These are phyloP conservation scores for Marasmius fiardii DNA, from an alignment of 1,284 basidiomycete species.

Conservation along the genomic window DNA sequence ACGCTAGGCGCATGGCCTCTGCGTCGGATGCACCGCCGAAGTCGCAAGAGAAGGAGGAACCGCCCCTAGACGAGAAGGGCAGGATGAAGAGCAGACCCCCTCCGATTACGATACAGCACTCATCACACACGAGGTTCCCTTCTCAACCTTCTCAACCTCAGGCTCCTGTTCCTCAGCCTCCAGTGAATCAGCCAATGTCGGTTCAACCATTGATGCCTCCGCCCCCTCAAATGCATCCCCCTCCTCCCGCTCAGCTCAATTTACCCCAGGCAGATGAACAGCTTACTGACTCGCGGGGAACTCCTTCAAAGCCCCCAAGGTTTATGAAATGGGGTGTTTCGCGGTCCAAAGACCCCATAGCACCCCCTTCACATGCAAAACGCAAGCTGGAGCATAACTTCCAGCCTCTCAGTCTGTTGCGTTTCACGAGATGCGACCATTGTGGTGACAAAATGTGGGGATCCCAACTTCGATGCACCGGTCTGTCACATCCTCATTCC, in stretches of 20 bases:
- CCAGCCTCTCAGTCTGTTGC: constrained; percentile 85
- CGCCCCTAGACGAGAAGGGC: neutral
- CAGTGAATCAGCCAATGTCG: neutral
- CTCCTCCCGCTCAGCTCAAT: constrained; percentile 21
- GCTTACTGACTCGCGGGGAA: constrained; percentile 22
- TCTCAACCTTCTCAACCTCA: neutral
- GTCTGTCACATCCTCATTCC: constrained; percentile 42
- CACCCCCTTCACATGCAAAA: constrained; percentile 27
- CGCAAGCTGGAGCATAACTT: constrained; percentile 74
- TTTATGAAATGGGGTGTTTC: constrained; percentile 60
- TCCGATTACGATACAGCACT: neutral
- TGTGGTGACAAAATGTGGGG: constrained; percentile 99
- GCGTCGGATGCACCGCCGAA: constrained; percentile 34
- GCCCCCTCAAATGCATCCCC: constrained; percentile 16
- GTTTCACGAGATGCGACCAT: constrained; percentile 90
- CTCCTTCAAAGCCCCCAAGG: constrained; percentile 35
- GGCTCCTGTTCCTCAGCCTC: neutral
- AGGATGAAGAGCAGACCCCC: neutral
- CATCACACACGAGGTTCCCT: neutral
- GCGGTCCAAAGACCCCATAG: constrained; percentile 33
- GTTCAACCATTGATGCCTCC: neutral
- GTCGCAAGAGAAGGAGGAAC: constrained; percentile 17
- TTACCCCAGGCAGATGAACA: constrained; percentile 32
- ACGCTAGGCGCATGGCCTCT: constrained; percentile 71
- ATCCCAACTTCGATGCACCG: constrained; percentile 83